Percentiles rank a stretch among this genome's conserved stretches.
Conservation (phyloP, 2,329 filamentous ascomycete species). For the Helotiales sp. region DNA sequence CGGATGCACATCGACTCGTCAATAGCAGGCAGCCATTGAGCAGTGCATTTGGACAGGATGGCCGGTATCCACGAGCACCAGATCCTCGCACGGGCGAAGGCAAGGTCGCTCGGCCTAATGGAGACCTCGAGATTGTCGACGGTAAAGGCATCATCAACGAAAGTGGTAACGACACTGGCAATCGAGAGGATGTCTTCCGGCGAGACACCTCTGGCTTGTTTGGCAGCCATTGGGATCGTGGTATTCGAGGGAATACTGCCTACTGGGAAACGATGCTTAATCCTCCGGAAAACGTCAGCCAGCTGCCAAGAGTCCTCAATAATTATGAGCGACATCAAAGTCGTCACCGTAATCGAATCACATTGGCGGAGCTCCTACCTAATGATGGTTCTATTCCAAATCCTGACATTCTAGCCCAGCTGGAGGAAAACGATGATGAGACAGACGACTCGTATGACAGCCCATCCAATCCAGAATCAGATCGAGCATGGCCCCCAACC, state of each 20-base stretch:
- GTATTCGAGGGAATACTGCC: slow-evolving; percentile 7
- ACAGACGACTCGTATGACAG: slow-evolving; percentile 18
- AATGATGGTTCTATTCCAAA: neutral
- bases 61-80: slow-evolving; percentile 64
- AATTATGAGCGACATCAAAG: slow-evolving; percentile 17
- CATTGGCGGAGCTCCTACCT: slow-evolving; percentile 8
- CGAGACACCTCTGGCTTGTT: slow-evolving; percentile 44
- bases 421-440: neutral
- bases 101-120: slow-evolving; percentile 62
- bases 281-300: slow-evolving; percentile 26
- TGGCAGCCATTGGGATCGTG: slow-evolving; percentile 22
- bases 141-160: slow-evolving; percentile 59
- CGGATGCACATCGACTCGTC: slow-evolving; percentile 74
- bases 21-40: slow-evolving; percentile 75
- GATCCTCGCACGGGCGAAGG: slow-evolving; percentile 60
- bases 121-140: slow-evolving; percentile 64
- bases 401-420: neutral
- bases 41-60: slow-evolving; percentile 71
- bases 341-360: slow-evolving; percentile 9
- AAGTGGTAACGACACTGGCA: slow-evolving; percentile 59
- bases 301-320: slow-evolving; percentile 22
- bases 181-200: slow-evolving; percentile 60
- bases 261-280: slow-evolving; percentile 33
- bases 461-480: slow-evolving; percentile 12
- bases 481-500: slow-evolving; percentile 27